phyloP scores from a whole-genome alignment of 345 rosid species.

The Syzygium aromaticum region DNA sequence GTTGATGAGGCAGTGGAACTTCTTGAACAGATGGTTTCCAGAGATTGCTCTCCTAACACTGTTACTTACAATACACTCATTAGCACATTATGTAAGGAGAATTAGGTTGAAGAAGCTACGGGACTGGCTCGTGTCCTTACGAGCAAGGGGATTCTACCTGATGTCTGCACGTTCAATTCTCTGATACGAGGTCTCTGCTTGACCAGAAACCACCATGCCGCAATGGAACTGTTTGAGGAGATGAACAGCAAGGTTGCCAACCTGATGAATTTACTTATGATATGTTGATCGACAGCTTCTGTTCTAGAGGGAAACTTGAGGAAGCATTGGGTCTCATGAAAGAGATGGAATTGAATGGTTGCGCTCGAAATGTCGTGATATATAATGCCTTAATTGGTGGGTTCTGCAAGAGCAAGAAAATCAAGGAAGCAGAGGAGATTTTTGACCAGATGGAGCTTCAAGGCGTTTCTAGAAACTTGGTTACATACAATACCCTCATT shows the following conservation, averaged over 20 bases:
- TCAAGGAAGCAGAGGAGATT: conserved; percentile 77
- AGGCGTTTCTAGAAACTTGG: conserved; percentile 74
- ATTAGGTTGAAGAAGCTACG: conserved; percentile 68
- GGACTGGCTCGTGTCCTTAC: conserved; percentile 60
- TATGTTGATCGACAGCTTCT: conserved; percentile 75
- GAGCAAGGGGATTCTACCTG: conserved; percentile 68
- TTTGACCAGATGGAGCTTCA: conserved; percentile 92
- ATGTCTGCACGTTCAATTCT: conserved; percentile 67
- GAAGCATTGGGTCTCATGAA: conserved; percentile 63
- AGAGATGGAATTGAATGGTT: conserved; percentile 76
- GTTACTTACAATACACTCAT: conserved; percentile 90
- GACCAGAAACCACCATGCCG: conserved; percentile 38
- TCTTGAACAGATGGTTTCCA: conserved; percentile 65
- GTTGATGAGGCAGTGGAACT: conserved; percentile 72
- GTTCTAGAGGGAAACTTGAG: conserved; percentile 49
- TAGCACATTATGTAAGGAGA: conserved; percentile 74
- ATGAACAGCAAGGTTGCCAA: conserved; percentile 72
- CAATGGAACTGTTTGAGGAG: conserved; percentile 68
- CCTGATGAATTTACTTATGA: conserved; percentile 84
- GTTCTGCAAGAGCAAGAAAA: conserved; percentile 70
- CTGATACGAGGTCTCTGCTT: conserved; percentile 75
- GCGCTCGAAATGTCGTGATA: conserved; percentile 66
- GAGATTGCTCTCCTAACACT: conserved; percentile 80
- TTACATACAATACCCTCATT: conserved; percentile 82
- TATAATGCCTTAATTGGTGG: conserved; percentile 85